Base-by-base conservation (phyloP, 495 filamentous ascomycete genomes). In the Glarea lozoyensis region DNA sequence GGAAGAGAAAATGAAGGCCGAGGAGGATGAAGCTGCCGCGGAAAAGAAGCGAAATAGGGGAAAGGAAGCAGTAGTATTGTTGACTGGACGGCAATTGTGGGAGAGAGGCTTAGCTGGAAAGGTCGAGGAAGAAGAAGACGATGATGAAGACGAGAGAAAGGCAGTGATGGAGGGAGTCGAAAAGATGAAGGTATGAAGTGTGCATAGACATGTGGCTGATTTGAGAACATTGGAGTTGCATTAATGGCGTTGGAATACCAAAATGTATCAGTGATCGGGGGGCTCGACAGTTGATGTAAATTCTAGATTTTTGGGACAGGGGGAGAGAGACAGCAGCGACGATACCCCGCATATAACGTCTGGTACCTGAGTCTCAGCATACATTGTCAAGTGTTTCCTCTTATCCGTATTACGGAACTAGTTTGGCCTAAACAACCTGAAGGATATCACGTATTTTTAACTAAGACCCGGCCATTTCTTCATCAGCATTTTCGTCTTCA, bases 61-160 rank as follows among this genome's bases (percentile, higher is more conserved):
- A 31, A 81, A 79, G 62, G 79, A 83, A 55, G 69, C 70, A 11
- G 52, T 56, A 24, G 57, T 53, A 0, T 81, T 70, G 58, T 65
- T 93, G 47, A 88, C 86, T 4, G 88, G 88, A 24, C 83, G 67
- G 60, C 79, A 94, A 57, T 60, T 94, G 38, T 94, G 88, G 88
- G 82, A 88, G 67, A 69, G 75, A 37, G 88, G 88, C 7, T 64
- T 94, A 57, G 86, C 69, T 49, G 80, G 78, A 21, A 85, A 82
- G 65, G 69, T 54, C 38, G 84, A 81, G 38, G 82, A 88, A 60
- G 86, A 86, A 49, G 83, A 88, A 33, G 70, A 74, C 5, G 68
- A 66, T 31, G 66, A 70, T 19, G 75, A 75, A 48, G 68, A 68
- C 47, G 56, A 65, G 36, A n/a, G n/a, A n/a, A n/a, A n/a, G n/a